Evolutionary conservation across 1,284 basidiomycete genomes (phyloP).

Genomic region (Cryptococcus amylolentus): DNA sequence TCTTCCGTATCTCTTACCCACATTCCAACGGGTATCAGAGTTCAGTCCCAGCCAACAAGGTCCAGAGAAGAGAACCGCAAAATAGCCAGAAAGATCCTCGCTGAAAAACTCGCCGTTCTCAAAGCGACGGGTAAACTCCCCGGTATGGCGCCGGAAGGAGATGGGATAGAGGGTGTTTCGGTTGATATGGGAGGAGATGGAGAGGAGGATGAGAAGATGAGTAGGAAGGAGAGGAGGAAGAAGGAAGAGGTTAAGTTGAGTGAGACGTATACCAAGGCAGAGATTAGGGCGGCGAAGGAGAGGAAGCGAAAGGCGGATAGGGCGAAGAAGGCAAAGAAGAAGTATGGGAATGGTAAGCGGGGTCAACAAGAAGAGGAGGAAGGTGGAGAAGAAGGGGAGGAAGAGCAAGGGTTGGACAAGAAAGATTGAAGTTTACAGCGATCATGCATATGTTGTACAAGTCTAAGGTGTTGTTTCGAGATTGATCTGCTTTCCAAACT

Average conservation of each 20-base stretch:
- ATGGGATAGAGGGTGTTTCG: background rate
- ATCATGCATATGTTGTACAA: conserved; percentile 2
- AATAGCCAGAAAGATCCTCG: conserved; percentile 46
- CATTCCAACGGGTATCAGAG: conserved; percentile 49
- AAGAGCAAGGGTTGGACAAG: background rate
- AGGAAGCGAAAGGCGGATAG: conserved; percentile 45
- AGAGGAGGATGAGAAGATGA: background rate
- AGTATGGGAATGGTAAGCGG: conserved; percentile 16
- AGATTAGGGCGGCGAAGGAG: conserved; percentile 46
- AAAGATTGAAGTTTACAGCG: background rate
- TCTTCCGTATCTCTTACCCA: conserved; percentile 50
- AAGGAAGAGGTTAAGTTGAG: conserved; percentile 18
- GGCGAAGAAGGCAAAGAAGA: conserved; percentile 45
- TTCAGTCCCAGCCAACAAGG: conserved; percentile 51
- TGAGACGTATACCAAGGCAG: conserved; percentile 31
- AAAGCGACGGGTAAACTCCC: conserved; percentile 28
- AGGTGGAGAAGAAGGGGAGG: background rate
- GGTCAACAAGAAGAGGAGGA: background rate
- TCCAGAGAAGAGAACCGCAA: conserved; percentile 49
- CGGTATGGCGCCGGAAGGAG: conserved; percentile 9
- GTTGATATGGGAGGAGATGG: background rate
- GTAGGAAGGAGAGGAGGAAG: conserved; percentile 20
- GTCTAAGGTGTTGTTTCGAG: conserved; percentile 57
- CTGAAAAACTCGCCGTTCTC: conserved; percentile 41
- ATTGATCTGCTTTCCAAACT: conserved; percentile 91